These are phyloP conservation scores for Penicillium janthinellum DNA, from an alignment of 2,329 filamentous ascomycete species.

Conservation along the genomic window DNA sequence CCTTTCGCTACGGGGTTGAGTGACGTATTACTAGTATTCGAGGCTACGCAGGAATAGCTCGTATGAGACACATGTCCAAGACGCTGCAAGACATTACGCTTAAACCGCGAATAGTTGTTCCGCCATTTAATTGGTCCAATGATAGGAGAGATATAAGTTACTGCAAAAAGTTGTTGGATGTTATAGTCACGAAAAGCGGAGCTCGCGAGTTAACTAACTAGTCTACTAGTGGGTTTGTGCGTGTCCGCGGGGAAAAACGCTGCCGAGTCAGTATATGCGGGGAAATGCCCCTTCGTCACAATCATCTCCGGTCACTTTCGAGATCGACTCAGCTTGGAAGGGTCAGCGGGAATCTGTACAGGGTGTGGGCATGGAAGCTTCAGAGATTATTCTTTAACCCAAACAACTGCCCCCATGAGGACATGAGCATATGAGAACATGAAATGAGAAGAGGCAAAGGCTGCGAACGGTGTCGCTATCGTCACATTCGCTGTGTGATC, in stretches of 20 bases:
- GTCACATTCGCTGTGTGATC: constrained; percentile 39
- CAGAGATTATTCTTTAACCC: rapidly evolving
- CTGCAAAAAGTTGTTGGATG: constrained; percentile 12
- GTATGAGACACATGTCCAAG: constrained; percentile 23
- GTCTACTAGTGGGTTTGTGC: no score
- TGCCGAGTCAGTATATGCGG: constrained; percentile 18
- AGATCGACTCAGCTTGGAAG: not conserved
- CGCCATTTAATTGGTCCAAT: constrained; percentile 27
- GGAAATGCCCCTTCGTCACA: not conserved
- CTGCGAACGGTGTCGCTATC: constrained; percentile 39
- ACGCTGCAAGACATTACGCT: constrained; percentile 27
- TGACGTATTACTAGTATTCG: constrained; percentile 5
- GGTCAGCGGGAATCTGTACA: no score
- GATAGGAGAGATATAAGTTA: constrained; percentile 23
- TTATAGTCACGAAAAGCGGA: no score
- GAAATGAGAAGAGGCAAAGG: constrained; percentile 37
- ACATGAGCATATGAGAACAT: not conserved
- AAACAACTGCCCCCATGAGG: not conserved
- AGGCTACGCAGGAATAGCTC: constrained; percentile 24
- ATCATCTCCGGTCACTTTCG: not conserved
- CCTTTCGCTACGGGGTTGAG: constrained; percentile 33
- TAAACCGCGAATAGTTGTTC: constrained; percentile 24
- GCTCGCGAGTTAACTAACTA: no score
- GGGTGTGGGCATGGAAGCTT: not conserved
- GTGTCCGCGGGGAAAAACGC: no score